Percentiles rank a stretch among this genome's conserved stretches.
Conservation (phyloP, 768 basidiomycete species). For the Dentipellis sp. region DNA sequence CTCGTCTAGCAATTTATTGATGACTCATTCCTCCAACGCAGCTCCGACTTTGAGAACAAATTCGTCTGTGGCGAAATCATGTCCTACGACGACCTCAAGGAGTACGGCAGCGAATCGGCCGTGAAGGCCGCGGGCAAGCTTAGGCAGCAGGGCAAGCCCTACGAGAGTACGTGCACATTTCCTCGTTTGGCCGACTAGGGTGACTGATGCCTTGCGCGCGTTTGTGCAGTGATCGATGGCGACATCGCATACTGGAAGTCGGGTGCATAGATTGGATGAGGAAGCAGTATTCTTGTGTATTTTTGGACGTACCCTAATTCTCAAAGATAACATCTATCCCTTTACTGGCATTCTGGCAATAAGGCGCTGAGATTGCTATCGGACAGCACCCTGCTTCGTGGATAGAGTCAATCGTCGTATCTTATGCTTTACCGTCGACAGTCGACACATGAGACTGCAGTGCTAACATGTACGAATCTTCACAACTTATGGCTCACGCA, state of each 20-base stretch:
- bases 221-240: conserved; percentile 63
- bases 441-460: too few relatives aligned
- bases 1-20: background rate
- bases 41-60: conserved; percentile 96
- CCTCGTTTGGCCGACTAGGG: background rate
- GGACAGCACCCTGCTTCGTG: too few relatives aligned
- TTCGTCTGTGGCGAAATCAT: conserved; percentile 98
- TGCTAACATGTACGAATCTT: too few relatives aligned
- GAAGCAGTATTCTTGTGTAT: background rate
- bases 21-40: conserved; percentile 17
- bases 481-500: background rate
- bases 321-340: too few relatives aligned
- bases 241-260: conserved; percentile 92
- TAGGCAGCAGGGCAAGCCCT: conserved; percentile 94
- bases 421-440: too few relatives aligned
- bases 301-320: background rate
- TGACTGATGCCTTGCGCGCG: background rate
- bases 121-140: conserved; percentile 96
- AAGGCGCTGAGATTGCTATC: too few relatives aligned
- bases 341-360: too few relatives aligned
- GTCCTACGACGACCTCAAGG: conserved; percentile 82
- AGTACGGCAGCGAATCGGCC: conserved; percentile 80
- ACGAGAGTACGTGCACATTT: conserved; percentile 60
- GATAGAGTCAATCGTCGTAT: too few relatives aligned
- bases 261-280: conserved; percentile 33